These are phyloP conservation scores for Cynanchum wilfordii DNA, from an alignment of 257 asterid species.

Conservation along the genomic window DNA sequence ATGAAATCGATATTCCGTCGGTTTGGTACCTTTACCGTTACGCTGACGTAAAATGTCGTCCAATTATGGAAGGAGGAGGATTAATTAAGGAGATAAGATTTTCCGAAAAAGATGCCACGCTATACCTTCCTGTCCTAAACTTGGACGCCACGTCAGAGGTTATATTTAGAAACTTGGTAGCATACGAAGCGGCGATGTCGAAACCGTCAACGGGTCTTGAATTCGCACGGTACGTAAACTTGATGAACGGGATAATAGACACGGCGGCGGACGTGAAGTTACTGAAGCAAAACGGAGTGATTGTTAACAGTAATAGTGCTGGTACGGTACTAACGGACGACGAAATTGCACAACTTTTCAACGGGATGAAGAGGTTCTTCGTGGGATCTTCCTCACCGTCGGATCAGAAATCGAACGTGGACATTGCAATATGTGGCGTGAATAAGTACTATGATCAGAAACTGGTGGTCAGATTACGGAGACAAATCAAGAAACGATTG, in stretches of 20 bases:
- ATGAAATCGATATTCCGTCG: background rate
- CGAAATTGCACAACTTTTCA: conserved; percentile 35
- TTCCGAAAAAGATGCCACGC: background rate
- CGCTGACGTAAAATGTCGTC: background rate
- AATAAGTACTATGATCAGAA: conserved; percentile 25
- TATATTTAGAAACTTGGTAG: conserved; percentile 13
- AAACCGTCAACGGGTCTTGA: background rate
- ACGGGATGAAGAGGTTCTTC: conserved; percentile 33
- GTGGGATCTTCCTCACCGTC: background rate
- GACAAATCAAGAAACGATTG: conserved; percentile 21
- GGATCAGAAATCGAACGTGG: conserved; percentile 21
- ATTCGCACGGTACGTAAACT: conserved; percentile 7
- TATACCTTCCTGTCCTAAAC: conserved; percentile 6
- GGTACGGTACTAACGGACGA: conserved; percentile 28
- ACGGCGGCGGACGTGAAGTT: conserved; percentile 4
- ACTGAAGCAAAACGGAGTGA: conserved; percentile 19
- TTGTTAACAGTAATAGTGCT: background rate
- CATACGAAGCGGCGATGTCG: conserved; percentile 11
- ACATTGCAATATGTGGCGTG: conserved; percentile 31
- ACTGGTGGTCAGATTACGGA: conserved; percentile 19
- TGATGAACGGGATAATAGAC: conserved; percentile 16
- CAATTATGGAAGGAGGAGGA: background rate
- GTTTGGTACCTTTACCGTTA: background rate
- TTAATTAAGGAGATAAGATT: background rate
- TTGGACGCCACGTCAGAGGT: conserved; percentile 14